Base-by-base conservation (phyloP, 2,329 filamentous ascomycete genomes). In the Arthrobotrys conoides region DNA sequence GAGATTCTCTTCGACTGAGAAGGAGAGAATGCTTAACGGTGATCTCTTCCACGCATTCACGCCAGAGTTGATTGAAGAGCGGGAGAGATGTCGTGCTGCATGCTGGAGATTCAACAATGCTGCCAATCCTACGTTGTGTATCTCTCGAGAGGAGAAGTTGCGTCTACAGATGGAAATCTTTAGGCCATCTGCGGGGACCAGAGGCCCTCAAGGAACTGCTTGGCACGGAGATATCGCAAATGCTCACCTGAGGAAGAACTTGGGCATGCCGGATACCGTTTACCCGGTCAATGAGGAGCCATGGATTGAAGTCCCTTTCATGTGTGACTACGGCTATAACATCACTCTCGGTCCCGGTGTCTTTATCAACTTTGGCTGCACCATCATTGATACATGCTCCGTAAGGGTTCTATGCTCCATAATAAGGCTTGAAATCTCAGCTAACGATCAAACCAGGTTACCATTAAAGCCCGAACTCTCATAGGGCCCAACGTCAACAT, bases 321-420 rank as follows among this genome's bases (percentile, higher is more conserved):
- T 88, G 57, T 97, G 95, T 83, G 94, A 97, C 82, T 97, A 97
- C 83, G 96, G 96, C 0, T 98, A 97, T 86, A 98, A 99, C 84
- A 92, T 98, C 82, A 89, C 89, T 59, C 92, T 99, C 81, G 94
- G 93, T 12, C 91, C 94, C 81, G 91, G 96, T 80, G 93, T 96
- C 1, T 89, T 91, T 70, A 92, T 99, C 81, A 93, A 92, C 18
- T 89, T 92, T 70, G 92, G 93, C 82, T 97, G 94, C 84, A 91
- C 90, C 27, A 91, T 98, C 83, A 90, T 94, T 71, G 96, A 99
- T 83, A 91, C 94, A n/a, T 92, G 91, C 83, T 88, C 86, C 67
- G 85, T 89, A 79, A 78, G 77, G 46, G 46, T 22, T 24, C 1
- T 46, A 16, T 65, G 3, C 6, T 8, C 30, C n/a, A 4, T 79